Percentiles rank a stretch among this genome's conserved stretches.
Evolutionary conservation across 306 rosid species (phyloP).

Genomic region (Datisca glomerata): DNA sequence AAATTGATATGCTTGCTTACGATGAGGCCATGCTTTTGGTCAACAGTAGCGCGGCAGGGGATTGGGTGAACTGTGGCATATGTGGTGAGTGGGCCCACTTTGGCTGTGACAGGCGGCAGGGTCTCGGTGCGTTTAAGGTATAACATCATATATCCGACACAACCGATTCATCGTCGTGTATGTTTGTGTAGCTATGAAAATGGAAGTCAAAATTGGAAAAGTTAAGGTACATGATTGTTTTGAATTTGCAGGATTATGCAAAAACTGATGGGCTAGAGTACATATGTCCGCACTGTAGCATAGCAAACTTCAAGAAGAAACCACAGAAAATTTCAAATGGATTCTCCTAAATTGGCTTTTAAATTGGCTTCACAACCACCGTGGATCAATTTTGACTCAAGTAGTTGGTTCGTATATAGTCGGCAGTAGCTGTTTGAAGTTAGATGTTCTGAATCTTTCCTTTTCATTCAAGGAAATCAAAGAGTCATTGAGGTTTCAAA

Average conservation of each 20-base stretch:
- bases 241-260: constrained; percentile 82
- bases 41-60: constrained; percentile 99
- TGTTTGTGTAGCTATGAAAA: too few species aligned
- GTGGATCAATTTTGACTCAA: constrained; percentile 19
- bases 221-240: too few species aligned
- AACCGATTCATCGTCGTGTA: too few species aligned
- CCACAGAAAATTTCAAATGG: constrained; percentile 63
- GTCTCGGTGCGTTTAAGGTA: constrained; percentile 99
- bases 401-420: too few species aligned
- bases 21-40: constrained; percentile 9
- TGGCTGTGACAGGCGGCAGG: constrained; percentile 98
- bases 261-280: constrained; percentile 98
- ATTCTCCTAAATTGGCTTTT: constrained; percentile 50
- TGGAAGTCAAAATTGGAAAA: too few species aligned
- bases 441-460: too few species aligned
- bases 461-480: too few species aligned
- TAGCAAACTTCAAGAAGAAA: constrained; percentile 89
- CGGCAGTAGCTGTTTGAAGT: too few species aligned
- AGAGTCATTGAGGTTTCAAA: too few species aligned
- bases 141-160: neutral
- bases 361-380: constrained; percentile 57
- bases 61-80: constrained; percentile 99
- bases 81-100: constrained; percentile 99
- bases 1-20: constrained; percentile 14
- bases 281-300: constrained; percentile 95